Evolutionary conservation across 352 stramenopile genomes (phyloP), one percentile per base, ranked within the genome.

Genomic region (Phytophthora podocarpi): DNA sequence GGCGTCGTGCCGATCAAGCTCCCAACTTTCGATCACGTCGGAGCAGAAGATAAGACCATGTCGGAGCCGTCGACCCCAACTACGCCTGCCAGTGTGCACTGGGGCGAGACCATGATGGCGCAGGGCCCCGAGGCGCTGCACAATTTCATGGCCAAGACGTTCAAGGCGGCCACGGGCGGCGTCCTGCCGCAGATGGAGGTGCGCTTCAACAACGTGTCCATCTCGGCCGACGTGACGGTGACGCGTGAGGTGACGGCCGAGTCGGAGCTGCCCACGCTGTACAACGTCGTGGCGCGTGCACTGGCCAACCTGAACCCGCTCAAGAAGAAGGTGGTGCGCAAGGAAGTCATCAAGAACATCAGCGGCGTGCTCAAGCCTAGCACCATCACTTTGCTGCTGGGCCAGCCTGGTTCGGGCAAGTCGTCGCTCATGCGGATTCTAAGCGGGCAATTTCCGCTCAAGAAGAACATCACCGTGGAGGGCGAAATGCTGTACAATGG

Each of bases 401-500:
- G 72, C 7, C 68, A 78, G 21, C 72, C n/a, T n/a, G n/a, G n/a
- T n/a, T n/a, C n/a, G n/a, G n/a, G n/a, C n/a, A n/a, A n/a, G n/a
- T n/a, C n/a, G 7, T 58, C 64, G 11, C 52, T 80, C 1, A 67
- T 80, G 60, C 64, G 68, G 8, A 41, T 74, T 3, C 42, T 80
- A 12, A 61, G 43, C 31, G 68, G 68, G 6, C 49, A 62, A 27
- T 80, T 80, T 27, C 56, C 53, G 0, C 41, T 63, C 15, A 55
- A 58, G 18, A 64, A 50, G 21, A 76, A 73, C 62, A 60, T 78
- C 35, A 63, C 48, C 11, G 20, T 80, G 9, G 56, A 69, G 5
- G 69, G 68, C 4, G 58, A 72, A 11, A 65, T 78, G 42, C 54
- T 30, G 27, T 80, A 78, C 62, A 80, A 78, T n/a, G 72, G 72